These are phyloP conservation scores for Paxillus ammoniavirescens DNA, from an alignment of 768 basidiomycete genomes.

Conservation along the genomic window DNA sequence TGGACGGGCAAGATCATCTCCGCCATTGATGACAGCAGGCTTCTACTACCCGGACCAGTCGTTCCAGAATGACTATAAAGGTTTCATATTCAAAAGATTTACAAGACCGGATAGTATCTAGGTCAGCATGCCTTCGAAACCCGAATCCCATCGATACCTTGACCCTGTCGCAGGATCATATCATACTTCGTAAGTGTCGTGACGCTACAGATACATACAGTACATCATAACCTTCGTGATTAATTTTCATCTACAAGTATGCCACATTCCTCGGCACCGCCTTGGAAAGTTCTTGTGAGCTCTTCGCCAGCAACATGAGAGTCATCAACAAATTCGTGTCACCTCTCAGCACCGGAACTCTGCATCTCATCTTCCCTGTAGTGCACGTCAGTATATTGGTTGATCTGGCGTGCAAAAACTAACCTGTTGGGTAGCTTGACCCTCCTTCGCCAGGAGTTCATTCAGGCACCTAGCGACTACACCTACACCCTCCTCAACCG, in stretches of 20 bases:
- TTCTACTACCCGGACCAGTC: too few species aligned
- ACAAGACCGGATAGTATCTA: too few species aligned
- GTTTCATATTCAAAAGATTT: too few species aligned
- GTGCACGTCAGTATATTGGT: neutral
- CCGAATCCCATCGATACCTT: too few species aligned
- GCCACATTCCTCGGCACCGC: conserved; percentile 10
- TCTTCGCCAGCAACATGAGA: neutral
- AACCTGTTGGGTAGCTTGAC: conserved; percentile 17
- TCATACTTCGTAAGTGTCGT: conserved; percentile 1
- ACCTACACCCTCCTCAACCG: conserved; percentile 63
- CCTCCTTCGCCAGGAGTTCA: conserved; percentile 51
- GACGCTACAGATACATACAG: conserved; percentile 14
- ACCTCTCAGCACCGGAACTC: neutral
- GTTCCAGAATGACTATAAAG: too few species aligned
- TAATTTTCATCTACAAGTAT: conserved; percentile 7
- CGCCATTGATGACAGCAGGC: too few species aligned
- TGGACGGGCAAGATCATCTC: too few species aligned
- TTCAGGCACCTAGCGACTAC: conserved; percentile 67
- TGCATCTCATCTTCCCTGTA: conserved; percentile 18
- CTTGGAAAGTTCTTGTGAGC: conserved; percentile 12
- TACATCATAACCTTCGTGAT: conserved; percentile 8
- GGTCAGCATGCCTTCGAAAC: too few species aligned
- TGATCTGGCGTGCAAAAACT: conserved; percentile 5
- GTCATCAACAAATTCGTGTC: too few species aligned
- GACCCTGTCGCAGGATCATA: conserved; percentile 5